These are phyloP conservation scores for Mucor mucedo DNA, from an alignment of 371 early-diverging fungal genomes.

Conservation along the genomic window DNA sequence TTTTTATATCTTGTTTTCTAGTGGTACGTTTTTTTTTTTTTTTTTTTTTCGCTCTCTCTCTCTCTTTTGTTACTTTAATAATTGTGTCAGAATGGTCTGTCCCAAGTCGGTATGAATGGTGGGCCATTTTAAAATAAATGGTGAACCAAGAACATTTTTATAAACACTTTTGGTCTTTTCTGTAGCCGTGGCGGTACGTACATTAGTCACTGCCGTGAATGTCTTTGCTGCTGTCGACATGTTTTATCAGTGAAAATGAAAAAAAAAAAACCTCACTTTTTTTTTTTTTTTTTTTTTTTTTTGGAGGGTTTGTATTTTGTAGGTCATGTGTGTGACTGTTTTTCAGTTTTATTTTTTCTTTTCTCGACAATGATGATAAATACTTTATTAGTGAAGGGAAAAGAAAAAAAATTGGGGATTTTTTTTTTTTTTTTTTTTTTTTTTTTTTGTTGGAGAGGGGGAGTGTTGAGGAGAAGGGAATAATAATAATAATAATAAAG, in stretches of 20 bases:
- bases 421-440: too few relatives aligned
- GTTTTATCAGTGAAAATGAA: background rate
- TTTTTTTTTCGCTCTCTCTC: too few relatives aligned
- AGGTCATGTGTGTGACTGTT: too few relatives aligned
- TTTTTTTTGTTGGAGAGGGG: too few relatives aligned
- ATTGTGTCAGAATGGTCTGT: slow-evolving; percentile 22
- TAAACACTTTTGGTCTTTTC: slow-evolving; percentile 32
- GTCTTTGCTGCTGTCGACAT: slow-evolving; percentile 11
- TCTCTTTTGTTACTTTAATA: slow-evolving; percentile 29
- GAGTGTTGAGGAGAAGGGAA: too few relatives aligned
- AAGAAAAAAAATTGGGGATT: background rate
- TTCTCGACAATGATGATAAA: background rate
- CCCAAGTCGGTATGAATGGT: slow-evolving; percentile 26
- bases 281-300: background rate
- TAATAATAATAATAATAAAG: too few relatives aligned
- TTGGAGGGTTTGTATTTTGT: too few relatives aligned
- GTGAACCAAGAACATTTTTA: slow-evolving; percentile 38
- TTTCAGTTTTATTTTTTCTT: too few relatives aligned
- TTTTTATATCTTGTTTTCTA: too few relatives aligned
- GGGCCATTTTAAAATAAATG: slow-evolving; percentile 47
- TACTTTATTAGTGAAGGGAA: background rate
- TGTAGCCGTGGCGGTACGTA: slow-evolving; percentile 21
- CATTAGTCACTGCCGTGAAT: slow-evolving; percentile 5
- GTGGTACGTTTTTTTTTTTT: too few relatives aligned
- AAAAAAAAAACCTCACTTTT: background rate